Evolutionary conservation across 148 eudicot genomes (phyloP), one percentile per base, ranked within the genome.

Genomic region (Tetragonia tetragonoides): DNA sequence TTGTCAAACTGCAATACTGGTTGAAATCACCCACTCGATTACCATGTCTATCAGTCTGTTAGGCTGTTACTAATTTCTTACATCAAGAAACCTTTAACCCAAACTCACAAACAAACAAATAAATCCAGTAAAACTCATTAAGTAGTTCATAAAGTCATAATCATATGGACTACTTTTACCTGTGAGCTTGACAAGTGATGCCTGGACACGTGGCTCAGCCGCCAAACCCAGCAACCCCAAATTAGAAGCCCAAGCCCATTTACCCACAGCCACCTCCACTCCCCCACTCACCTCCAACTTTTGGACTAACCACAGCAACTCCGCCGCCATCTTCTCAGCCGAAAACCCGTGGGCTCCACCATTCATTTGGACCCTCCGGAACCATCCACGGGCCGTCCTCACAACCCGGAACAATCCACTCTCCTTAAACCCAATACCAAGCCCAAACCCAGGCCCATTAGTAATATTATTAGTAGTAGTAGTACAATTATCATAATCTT

Each of bases 281-380:
- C 90, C 87, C 24, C 93, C 92, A 72, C 91, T 87, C 66, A 83
- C 88, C 70, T 82, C 89, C 91, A 91, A 70, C 81, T 89, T 91
- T 82, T 84, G 76, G 14, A 88, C 90, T 79, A 93, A 56, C 97
- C 97, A 91, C 17, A 89, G 78, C 78, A 88, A 21, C 88, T 93
- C 97, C 10, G 95, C 97, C 56, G 92, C 90, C 79, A 83, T 77
- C 88, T 91, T 93, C 85, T 91, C 95, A 4, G 89, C 89, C 77
- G 84, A 84, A 10, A 41, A 54, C 63, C 75, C 42, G 12, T 23
- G 49, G 2, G 56, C 23, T 68, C 18, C 80, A 39, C 47, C 82
- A 38, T 40, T 53, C 34, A 21, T 21, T 12, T 70, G 41, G 67
- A 28, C 80, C 7, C 24, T 70, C 60, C 75, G 77, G 66, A 69